Evolutionary conservation across 2,329 filamentous ascomycete genomes (phyloP).

Genomic region (Stachybotrys chartarum): DNA sequence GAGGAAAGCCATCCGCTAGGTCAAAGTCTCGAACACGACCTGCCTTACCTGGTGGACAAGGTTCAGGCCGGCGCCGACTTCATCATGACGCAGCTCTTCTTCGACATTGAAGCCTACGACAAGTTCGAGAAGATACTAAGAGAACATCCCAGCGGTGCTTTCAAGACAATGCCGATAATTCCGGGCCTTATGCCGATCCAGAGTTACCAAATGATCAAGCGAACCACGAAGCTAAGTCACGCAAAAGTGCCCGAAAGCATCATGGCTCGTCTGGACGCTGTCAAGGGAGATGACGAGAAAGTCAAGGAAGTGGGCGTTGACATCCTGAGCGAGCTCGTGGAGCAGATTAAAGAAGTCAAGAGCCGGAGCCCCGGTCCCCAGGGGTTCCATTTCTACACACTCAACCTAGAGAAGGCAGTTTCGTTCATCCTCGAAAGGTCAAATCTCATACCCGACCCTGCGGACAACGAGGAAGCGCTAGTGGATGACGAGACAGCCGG

Average conservation of each 20-base stretch:
- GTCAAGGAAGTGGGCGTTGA: slow-evolving; percentile 76
- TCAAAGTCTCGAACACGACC: slow-evolving; percentile 67
- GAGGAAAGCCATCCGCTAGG: slow-evolving; percentile 76
- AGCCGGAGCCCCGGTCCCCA: slow-evolving; percentile 50
- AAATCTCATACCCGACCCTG: slow-evolving; percentile 65
- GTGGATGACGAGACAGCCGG: slow-evolving; percentile 32
- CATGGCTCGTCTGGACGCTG: slow-evolving; percentile 61
- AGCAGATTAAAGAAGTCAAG: slow-evolving; percentile 63
- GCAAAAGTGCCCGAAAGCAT: slow-evolving; percentile 70
- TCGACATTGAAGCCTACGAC: slow-evolving; percentile 77
- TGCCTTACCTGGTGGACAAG: slow-evolving; percentile 88
- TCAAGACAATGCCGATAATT: slow-evolving; percentile 83
- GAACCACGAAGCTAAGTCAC: slow-evolving; percentile 91
- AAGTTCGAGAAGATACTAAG: slow-evolving; percentile 71
- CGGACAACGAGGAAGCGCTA: slow-evolving; percentile 45
- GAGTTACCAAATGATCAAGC: slow-evolving; percentile 89
- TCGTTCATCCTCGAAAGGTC: slow-evolving; percentile 86
- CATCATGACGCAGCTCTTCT: slow-evolving; percentile 97
- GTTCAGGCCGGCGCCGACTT: slow-evolving; percentile 89
- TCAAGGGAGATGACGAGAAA: slow-evolving; percentile 72
- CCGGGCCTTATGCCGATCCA: slow-evolving; percentile 97
- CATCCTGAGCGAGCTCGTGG: slow-evolving; percentile 77
- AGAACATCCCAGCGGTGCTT: slow-evolving; percentile 74
- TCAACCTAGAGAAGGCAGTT: slow-evolving; percentile 94
- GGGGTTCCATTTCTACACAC: slow-evolving; percentile 95